A percentile compares a stretch with the other conserved stretches of the same genome.
These are phyloP conservation scores for Stephanodiscus triporus DNA, from an alignment of 108 stramenopile genomes.

Conservation along the genomic window DNA sequence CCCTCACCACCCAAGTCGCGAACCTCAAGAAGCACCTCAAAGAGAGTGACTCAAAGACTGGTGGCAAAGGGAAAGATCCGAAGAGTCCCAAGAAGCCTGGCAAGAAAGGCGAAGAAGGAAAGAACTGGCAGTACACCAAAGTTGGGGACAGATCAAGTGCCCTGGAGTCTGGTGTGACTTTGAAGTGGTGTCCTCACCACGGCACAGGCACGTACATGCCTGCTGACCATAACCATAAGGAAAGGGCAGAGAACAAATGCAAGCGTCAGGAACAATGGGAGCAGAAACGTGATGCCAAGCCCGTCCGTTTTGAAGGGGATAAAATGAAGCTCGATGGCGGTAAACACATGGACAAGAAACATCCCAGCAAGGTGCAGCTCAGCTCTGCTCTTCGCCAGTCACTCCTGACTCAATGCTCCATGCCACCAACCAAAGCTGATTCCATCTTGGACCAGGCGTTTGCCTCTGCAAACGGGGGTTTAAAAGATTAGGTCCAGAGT, in stretches of 20 bases:
- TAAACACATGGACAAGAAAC: background rate
- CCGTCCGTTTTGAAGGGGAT: background rate
- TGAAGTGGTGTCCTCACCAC: too few relatives aligned
- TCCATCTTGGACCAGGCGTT: background rate
- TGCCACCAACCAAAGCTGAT: background rate
- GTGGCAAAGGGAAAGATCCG: background rate
- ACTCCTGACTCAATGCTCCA: background rate
- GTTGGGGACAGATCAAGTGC: too few relatives aligned
- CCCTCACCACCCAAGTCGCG: too few relatives aligned
- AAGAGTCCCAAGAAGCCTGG: too few relatives aligned
- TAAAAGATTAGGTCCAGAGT: constrained; percentile 6
- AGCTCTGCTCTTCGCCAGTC: background rate
- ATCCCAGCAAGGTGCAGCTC: background rate
- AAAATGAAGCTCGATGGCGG: too few relatives aligned
- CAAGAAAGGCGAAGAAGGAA: too few relatives aligned
- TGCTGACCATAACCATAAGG: background rate
- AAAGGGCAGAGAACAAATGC: background rate
- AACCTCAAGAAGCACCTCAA: too few relatives aligned
- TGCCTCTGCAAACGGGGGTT: background rate
- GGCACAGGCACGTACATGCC: too few relatives aligned
- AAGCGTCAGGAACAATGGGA: background rate
- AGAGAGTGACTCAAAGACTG: too few relatives aligned
- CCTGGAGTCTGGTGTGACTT: too few relatives aligned
- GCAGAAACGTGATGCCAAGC: background rate
- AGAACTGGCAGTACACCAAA: too few relatives aligned